Base-by-base conservation (phyloP, 352 stramenopile genomes). In the Phytophthora cryptogea region DNA sequence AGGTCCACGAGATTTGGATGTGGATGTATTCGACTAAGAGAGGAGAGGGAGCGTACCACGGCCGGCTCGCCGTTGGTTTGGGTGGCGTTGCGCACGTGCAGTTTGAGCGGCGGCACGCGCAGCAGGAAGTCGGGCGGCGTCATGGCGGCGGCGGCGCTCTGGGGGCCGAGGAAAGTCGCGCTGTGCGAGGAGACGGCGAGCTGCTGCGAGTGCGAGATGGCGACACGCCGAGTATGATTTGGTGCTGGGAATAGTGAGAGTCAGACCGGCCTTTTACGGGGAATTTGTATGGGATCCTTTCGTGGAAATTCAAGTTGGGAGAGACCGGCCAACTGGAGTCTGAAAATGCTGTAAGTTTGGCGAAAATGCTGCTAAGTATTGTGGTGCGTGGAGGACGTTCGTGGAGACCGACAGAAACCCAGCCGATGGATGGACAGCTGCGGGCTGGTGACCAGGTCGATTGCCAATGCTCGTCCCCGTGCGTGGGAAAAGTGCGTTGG, bases 21-120 rank as follows among this genome's bases (percentile, higher is more conserved):
- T 40, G 13, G 28, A n/a, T 8, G 10, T 31, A 17, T 50, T 61
- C 39, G 40, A 59, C 44, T 53, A 53, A 68, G 36, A 42, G 36
- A n/a, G n/a, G n/a, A n/a, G n/a, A n/a, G n/a, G n/a, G n/a, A 10
- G 5, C 72, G 70, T 76, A 87, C 77, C 59, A 87, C 62, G 6
- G 78, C 72, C 23, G 70, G 60, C 49, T 85, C 75, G 47, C 66
- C 73, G 28, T 80, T 78, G 6, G 68, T 77, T 43, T 87, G 78
- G 10, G 78, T 87, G 41, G 70, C 75, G 50, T 76, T 83, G 67
- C 78, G 72, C 59, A 87, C 78, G 41, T 84, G 75, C 27, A 87
- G 51, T 56, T 85, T 85, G 45, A 87, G 78, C 56, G 78, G 78
- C 45, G 70, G 59, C 55, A 79, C 63, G 28, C 70, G 70, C 59